These are phyloP conservation scores for Sphaerulina vaccinii DNA, from an alignment of 2,329 filamentous ascomycete genomes.

Conservation along the genomic window DNA sequence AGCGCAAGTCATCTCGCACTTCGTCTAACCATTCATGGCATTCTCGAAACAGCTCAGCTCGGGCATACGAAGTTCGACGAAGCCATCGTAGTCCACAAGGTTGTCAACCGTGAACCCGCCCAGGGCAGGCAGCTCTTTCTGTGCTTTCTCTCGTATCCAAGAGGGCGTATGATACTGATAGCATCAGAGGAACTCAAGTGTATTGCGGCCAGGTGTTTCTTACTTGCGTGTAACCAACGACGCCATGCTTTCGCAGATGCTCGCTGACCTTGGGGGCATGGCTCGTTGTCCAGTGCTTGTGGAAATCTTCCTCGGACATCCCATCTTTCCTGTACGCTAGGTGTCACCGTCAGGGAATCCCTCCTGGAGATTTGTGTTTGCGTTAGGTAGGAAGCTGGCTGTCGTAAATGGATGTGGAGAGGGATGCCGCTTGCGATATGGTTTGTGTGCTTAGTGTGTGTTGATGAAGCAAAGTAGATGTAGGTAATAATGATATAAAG, in stretches of 20 bases:
- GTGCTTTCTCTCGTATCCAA: conserved; percentile 13
- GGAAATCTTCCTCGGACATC: conserved; percentile 22
- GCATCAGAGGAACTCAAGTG: not conserved
- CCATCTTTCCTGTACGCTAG: conserved; percentile 16
- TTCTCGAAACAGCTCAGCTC: conserved; percentile 19
- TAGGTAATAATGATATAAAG: no score
- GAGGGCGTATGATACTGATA: conserved; percentile 13
- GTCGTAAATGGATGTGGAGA: no score
- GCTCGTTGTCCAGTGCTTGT: conserved; percentile 21
- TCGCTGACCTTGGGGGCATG: conserved; percentile 21
- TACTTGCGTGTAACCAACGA: conserved; percentile 23
- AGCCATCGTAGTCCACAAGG: conserved; percentile 15
- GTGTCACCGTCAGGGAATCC: no score
- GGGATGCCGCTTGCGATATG: no score
- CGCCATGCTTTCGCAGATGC: conserved; percentile 18
- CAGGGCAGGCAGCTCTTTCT: conserved; percentile 8
- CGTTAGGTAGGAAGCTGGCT: no score
- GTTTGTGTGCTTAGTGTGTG: no score
- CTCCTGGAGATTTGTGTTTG: no score
- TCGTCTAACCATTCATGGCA: conserved; percentile 11
- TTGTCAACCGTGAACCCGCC: conserved; percentile 15
- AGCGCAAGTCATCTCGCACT: no score
- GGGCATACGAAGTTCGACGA: conserved; percentile 18
- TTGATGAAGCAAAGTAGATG: no score
- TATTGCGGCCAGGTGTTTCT: not conserved